Evolutionary conservation across 768 basidiomycete genomes (phyloP).

Genomic region (Lepiota venenata): DNA sequence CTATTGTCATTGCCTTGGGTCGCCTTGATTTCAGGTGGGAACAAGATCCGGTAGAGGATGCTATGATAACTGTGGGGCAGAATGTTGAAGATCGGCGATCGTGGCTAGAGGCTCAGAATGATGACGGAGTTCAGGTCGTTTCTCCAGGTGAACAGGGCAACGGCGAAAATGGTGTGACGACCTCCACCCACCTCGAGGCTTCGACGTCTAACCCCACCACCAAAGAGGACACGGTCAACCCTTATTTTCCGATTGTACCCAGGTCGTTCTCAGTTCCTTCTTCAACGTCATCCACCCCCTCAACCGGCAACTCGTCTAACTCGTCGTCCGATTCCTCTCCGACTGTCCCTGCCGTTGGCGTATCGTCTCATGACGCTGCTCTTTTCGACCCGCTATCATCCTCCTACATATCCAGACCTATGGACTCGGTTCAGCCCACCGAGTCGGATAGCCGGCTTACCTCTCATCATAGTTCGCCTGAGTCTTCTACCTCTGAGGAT

Average conservation of each 20-base stretch:
- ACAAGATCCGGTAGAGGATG: constrained; percentile 31
- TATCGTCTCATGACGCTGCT: background rate
- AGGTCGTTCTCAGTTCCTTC: constrained; percentile 12
- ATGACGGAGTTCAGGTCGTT: constrained; percentile 15
- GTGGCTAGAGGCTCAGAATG: constrained; percentile 11
- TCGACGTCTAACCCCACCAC: constrained; percentile 5
- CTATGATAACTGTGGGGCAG: constrained; percentile 14
- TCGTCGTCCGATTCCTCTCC: constrained; percentile 10
- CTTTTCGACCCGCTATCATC: background rate
- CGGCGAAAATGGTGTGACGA: constrained; percentile 15
- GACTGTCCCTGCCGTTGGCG: background rate
- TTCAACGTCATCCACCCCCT: constrained; percentile 12
- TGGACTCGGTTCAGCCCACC: no score
- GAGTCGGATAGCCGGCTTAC: background rate
- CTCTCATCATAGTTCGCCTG: background rate
- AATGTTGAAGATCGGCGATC: constrained; percentile 5
- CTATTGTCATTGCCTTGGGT: constrained; percentile 89
- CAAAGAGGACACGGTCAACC: constrained; percentile 32
- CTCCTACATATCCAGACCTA: background rate
- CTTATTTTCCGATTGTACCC: constrained; percentile 50
- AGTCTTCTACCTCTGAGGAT: background rate
- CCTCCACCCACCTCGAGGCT: constrained; percentile 9
- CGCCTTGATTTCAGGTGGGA: constrained; percentile 35
- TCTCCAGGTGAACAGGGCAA: constrained; percentile 16
- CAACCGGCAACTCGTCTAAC: constrained; percentile 2